phyloP scores from a whole-genome alignment of 208 protist genomes.

The Cochliopodium minus region DNA sequence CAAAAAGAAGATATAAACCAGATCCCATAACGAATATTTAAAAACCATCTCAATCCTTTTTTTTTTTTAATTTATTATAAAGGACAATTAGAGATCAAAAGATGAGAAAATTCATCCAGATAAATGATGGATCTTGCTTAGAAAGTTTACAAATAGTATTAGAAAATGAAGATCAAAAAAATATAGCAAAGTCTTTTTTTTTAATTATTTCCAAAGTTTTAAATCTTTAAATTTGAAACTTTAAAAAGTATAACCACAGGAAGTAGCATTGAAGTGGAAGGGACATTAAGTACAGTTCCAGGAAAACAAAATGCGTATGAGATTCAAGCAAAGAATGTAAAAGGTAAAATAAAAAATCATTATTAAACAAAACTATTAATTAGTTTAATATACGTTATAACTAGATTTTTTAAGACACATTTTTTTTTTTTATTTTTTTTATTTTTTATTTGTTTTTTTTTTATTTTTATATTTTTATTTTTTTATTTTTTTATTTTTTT shows the following conservation, averaged over 20 bases:
- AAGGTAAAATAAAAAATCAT: too few relatives aligned
- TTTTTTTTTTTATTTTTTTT: too few relatives aligned
- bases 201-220: not conserved
- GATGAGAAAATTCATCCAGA: not conserved
- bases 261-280: not conserved
- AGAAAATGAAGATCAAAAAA: not conserved
- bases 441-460: too few relatives aligned
- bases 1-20: too few relatives aligned
- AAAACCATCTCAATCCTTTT: too few relatives aligned
- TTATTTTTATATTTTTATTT: too few relatives aligned
- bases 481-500: too few relatives aligned
- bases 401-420: not conserved
- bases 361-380: not conserved
- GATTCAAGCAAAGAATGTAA: too few relatives aligned
- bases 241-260: not conserved
- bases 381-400: not conserved
- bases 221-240: not conserved
- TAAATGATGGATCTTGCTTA: conserved; percentile 1
- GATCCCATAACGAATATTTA: too few relatives aligned
- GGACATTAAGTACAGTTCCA: not conserved
- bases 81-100: conserved; percentile 1
- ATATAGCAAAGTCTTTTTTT: not conserved
- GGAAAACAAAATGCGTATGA: not conserved
- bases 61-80: too few relatives aligned
- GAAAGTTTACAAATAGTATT: not conserved